Conservation (phyloP, 2,329 filamentous ascomycete species). For the Huntiella moniliformis region DNA sequence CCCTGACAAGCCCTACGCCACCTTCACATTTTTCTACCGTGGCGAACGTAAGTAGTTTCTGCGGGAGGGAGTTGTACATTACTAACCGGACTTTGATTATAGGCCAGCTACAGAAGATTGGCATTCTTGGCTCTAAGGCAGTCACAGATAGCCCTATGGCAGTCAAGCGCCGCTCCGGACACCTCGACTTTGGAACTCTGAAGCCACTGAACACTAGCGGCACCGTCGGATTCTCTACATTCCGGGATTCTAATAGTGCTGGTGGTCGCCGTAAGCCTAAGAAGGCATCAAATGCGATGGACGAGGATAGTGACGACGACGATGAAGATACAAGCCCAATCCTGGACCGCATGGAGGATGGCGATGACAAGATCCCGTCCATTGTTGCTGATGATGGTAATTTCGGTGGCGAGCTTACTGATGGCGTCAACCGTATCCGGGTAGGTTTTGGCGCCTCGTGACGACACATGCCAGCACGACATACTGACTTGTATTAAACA, state of each 20-base stretch:
- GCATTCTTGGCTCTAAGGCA: conserved; percentile 54
- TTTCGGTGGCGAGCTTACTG: conserved; percentile 55
- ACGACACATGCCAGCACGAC: conserved; percentile 1
- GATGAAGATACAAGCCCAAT: conserved; percentile 48
- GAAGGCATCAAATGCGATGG: conserved; percentile 45
- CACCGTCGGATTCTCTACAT: conserved; percentile 75
- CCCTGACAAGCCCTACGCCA: conserved; percentile 86
- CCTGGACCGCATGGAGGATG: conserved; percentile 45
- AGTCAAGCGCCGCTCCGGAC: conserved; percentile 62
- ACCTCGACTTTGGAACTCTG: conserved; percentile 69
- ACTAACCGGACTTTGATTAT: conserved; percentile 4
- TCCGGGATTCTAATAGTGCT: conserved; percentile 51
- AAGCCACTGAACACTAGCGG: conserved; percentile 72
- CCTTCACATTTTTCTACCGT: conserved; percentile 94
- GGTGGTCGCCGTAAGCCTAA: conserved; percentile 37
- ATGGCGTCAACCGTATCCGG: conserved; percentile 66
- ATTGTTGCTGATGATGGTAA: conserved; percentile 53
- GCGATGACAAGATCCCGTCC: conserved; percentile 39
- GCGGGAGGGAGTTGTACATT: not conserved
- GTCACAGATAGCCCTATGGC: conserved; percentile 40
- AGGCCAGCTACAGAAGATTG: conserved; percentile 96
- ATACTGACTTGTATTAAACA: conserved; percentile 18
- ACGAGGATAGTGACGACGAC: conserved; percentile 58
- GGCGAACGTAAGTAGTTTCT: conserved; percentile 59
- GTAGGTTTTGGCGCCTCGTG: conserved; percentile 25